phyloP scores from a whole-genome alignment of 495 filamentous ascomycete species.

The Penicillium silybi region DNA sequence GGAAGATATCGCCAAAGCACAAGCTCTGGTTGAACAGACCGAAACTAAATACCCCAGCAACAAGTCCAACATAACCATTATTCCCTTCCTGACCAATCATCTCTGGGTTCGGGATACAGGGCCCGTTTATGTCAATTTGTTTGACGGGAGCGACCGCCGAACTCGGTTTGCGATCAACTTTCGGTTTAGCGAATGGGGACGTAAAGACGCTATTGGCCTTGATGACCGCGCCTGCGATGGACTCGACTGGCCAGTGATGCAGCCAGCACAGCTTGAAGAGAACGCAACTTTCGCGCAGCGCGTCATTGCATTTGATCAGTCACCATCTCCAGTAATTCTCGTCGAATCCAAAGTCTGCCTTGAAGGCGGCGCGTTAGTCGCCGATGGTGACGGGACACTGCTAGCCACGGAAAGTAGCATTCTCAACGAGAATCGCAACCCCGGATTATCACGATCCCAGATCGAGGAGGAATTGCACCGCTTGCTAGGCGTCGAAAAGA shows the following conservation, averaged over 20 bases:
- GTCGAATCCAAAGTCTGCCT: constrained; percentile 5
- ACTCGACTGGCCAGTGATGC: constrained; percentile 14
- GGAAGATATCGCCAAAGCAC: neutral
- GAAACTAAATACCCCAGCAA: neutral
- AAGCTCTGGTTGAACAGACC: neutral
- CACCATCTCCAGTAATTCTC: constrained; percentile 4
- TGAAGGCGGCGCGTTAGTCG: constrained; percentile 25
- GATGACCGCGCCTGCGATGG: no score
- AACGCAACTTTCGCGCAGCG: constrained; percentile 12
- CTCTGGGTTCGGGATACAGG: constrained; percentile 23
- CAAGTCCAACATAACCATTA: constrained; percentile 2
- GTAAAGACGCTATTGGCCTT: constrained; percentile 4
- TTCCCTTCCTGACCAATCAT: constrained; percentile 18
- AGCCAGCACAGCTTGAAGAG: constrained; percentile 5
- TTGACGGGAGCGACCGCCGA: no score
- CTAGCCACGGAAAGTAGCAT: constrained; percentile 25
- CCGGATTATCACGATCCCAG: constrained; percentile 1
- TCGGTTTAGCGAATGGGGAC: constrained; percentile 22
- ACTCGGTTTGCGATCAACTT: constrained; percentile 18
- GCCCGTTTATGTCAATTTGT: constrained; percentile 17
- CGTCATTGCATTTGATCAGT: constrained; percentile 5
- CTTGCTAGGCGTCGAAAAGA: constrained; percentile 16
- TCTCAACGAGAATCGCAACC: constrained; percentile 20
- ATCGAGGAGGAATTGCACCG: constrained; percentile 20
- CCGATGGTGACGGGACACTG: constrained; percentile 26